phyloP scores from a whole-genome alignment of 2,329 filamentous ascomycete species.

The Fusarium globosum region DNA sequence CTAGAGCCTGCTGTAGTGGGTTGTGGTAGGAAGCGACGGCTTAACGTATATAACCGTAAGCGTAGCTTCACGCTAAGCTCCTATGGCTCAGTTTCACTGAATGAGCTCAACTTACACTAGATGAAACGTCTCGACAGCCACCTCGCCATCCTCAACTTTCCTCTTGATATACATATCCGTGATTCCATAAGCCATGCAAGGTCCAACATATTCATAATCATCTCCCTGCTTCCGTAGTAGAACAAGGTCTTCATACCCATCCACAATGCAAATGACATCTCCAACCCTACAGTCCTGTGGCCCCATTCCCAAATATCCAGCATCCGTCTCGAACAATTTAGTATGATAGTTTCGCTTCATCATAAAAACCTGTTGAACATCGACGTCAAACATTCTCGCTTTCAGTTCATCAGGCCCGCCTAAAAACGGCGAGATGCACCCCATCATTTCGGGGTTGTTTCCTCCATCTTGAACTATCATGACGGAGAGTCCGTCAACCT shows the following conservation, averaged over 20 bases:
- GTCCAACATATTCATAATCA: neutral
- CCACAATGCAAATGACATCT: neutral
- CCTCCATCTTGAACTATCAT: neutral
- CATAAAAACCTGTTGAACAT: neutral
- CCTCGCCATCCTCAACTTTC: neutral
- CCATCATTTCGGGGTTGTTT: neutral
- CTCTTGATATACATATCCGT: neutral
- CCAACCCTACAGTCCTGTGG: neutral
- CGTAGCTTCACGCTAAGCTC: accelerated
- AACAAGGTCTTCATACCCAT: neutral
- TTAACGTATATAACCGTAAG: accelerated
- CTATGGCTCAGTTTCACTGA: no score
- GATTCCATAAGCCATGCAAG: neutral
- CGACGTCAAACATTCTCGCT: neutral
- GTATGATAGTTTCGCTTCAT: neutral
- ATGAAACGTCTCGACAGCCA: neutral
- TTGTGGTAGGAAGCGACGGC: accelerated
- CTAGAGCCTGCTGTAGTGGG: neutral
- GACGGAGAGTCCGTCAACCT: neutral
- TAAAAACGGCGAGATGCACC: neutral
- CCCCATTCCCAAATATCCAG: neutral
- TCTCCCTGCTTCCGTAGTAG: neutral
- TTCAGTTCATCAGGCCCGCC: neutral
- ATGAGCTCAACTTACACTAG: neutral
- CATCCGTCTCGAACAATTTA: neutral